Conservation (phyloP, 495 filamentous ascomycete species). For the Penicillium parvum region DNA sequence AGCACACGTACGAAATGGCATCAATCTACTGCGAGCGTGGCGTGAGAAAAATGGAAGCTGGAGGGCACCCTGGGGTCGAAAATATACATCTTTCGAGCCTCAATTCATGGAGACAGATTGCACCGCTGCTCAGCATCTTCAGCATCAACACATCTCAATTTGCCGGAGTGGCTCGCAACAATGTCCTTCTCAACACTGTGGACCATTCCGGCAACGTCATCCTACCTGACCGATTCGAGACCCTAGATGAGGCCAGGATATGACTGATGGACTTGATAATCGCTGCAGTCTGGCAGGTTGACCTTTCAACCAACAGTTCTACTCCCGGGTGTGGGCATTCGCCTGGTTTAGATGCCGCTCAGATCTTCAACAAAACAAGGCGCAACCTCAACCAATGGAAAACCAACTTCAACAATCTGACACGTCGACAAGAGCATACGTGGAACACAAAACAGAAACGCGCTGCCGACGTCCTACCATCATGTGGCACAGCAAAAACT, state of each 20-base stretch:
- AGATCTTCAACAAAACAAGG: background rate
- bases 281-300: background rate
- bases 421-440: background rate
- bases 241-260: conserved; percentile 10
- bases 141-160: conserved; percentile 13
- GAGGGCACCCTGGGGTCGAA: conserved; percentile 2
- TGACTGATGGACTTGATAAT: conserved; percentile 18
- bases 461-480: conserved; percentile 12
- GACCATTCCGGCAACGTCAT: conserved; percentile 5
- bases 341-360: background rate
- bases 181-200: conserved; percentile 8
- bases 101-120: conserved; percentile 21
- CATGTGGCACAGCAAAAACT: conserved; percentile 1
- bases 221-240: conserved; percentile 9
- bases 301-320: too few relatives aligned
- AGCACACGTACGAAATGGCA: conserved; percentile 12
- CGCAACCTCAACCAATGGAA: conserved; percentile 8
- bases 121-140: conserved; percentile 13
- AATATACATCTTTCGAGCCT: conserved; percentile 8
- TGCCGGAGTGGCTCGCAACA: background rate
- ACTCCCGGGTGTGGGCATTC: background rate
- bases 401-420: conserved; percentile 14
- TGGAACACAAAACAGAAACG: conserved; percentile 11
- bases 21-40: conserved; percentile 16
- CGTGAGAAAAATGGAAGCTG: conserved; percentile 5